A percentile compares a stretch with the other conserved stretches of the same genome.
phyloP scores from a whole-genome alignment of 129 eudicot species.

The Artemisia annua region DNA sequence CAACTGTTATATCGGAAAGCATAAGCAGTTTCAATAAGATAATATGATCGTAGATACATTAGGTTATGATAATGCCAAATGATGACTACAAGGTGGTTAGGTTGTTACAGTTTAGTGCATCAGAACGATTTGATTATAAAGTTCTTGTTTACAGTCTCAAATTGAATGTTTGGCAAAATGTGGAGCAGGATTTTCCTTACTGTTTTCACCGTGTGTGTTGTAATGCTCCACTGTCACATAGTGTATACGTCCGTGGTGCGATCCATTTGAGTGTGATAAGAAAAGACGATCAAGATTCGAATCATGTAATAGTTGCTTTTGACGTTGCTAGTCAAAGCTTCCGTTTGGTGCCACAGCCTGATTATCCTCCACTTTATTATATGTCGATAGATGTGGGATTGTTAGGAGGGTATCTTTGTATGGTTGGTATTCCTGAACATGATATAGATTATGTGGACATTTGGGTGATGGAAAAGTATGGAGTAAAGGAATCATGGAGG shows the following conservation, averaged over 20 bases:
- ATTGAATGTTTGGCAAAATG: constrained; percentile 18
- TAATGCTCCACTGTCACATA: background rate
- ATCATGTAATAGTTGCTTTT: constrained; percentile 21
- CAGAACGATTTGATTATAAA: constrained; percentile 1
- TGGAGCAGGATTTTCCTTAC: constrained; percentile 22
- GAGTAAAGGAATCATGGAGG: constrained; percentile 41
- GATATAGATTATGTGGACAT: constrained; percentile 20
- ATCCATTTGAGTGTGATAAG: constrained; percentile 21
- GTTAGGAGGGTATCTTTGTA: constrained; percentile 33
- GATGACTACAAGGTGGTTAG: constrained; percentile 28
- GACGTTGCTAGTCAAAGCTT: constrained; percentile 28
- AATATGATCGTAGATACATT: background rate
- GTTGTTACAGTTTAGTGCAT: constrained; percentile 1
- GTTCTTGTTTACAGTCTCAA: constrained; percentile 27
- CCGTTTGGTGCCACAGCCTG: constrained; percentile 27
- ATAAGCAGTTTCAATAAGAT: no score
- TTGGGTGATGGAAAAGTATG: constrained; percentile 36
- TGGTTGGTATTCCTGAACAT: constrained; percentile 17
- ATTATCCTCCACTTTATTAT: background rate
- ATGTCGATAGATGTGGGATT: constrained; percentile 14
- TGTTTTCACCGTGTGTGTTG: background rate
- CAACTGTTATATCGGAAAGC: no score
- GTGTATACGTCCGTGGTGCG: constrained; percentile 17
- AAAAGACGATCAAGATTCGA: background rate
- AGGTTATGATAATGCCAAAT: constrained; percentile 23